phyloP scores from a whole-genome alignment of 1,284 basidiomycete genomes.

The Wallemia ichthyophaga region DNA sequence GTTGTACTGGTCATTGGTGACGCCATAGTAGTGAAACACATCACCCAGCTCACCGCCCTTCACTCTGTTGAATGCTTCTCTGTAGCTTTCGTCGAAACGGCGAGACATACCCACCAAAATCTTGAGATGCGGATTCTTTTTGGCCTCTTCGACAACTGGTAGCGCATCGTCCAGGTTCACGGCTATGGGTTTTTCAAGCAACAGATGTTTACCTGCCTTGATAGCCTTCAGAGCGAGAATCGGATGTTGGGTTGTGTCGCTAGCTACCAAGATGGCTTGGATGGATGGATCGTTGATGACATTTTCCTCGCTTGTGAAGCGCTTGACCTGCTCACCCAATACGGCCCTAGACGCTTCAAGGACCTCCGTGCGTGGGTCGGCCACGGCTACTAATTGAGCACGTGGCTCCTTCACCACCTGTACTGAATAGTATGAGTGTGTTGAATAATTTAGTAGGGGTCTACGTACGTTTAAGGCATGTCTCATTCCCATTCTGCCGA shows the following conservation, averaged over 20 bases:
- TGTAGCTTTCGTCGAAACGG: constrained; percentile 12
- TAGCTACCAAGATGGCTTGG: constrained; percentile 10
- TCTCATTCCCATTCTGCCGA: constrained; percentile 9
- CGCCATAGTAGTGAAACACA: constrained; percentile 9
- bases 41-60: constrained; percentile 8
- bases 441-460: no score
- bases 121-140: constrained; percentile 9
- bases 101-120: constrained; percentile 12
- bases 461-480: background rate
- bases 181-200: constrained; percentile 13
- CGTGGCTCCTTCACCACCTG: constrained; percentile 4
- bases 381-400: constrained; percentile 9
- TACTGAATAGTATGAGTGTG: background rate
- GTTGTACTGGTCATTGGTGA: constrained; percentile 11
- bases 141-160: constrained; percentile 8
- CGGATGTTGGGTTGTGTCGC: constrained; percentile 8
- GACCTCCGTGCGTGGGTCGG: constrained; percentile 3
- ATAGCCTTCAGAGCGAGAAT: constrained; percentile 8
- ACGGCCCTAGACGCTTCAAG: constrained; percentile 4
- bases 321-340: constrained; percentile 4
- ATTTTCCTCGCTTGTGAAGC: constrained; percentile 1
- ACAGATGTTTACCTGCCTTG: constrained; percentile 10
- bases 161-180: constrained; percentile 9
- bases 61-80: constrained; percentile 7
- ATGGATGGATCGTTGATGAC: constrained; percentile 4